Evolutionary conservation across 139 green algal species (phyloP).

Genomic region (Yamagishiella unicocca): DNA sequence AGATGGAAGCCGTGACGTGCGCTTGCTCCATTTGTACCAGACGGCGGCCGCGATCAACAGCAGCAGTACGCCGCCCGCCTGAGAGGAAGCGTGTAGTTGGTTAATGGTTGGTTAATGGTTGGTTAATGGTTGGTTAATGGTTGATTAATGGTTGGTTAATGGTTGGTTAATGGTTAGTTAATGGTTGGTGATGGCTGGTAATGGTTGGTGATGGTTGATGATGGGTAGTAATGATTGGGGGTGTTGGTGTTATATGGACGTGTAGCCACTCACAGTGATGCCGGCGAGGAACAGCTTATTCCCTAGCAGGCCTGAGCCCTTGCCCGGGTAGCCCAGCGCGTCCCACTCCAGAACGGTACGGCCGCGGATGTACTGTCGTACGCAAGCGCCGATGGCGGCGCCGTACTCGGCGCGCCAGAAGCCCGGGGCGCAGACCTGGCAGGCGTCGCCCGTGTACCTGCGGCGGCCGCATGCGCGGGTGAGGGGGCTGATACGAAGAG

Average conservation of each 20-base stretch:
- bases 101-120: no score
- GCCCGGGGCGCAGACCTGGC: constrained; percentile 42
- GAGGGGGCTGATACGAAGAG: neutral
- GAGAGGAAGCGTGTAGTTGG: no score
- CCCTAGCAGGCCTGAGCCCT: neutral
- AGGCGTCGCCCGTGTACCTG: constrained; percentile 56
- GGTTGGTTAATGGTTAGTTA: no score
- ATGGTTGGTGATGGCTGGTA: no score
- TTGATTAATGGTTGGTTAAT: no score
- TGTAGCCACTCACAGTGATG: constrained; percentile 18
- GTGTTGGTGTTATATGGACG: no score
- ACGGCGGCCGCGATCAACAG: neutral
- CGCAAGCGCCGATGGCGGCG: constrained; percentile 8
- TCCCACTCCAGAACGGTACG: constrained; percentile 25
- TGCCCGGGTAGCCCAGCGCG: neutral
- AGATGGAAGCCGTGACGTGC: no score
- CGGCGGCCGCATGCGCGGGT: no score
- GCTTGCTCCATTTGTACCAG: no score
- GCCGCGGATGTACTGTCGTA: constrained; percentile 48
- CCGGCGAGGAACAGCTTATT: neutral
- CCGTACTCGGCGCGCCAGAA: constrained; percentile 20
- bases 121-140: no score
- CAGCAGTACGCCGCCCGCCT: neutral
- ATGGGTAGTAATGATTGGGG: no score
- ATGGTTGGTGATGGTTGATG: no score